Evolutionary conservation across 73 alveolate species (phyloP).

Genomic region (Stentor coeruleus): DNA sequence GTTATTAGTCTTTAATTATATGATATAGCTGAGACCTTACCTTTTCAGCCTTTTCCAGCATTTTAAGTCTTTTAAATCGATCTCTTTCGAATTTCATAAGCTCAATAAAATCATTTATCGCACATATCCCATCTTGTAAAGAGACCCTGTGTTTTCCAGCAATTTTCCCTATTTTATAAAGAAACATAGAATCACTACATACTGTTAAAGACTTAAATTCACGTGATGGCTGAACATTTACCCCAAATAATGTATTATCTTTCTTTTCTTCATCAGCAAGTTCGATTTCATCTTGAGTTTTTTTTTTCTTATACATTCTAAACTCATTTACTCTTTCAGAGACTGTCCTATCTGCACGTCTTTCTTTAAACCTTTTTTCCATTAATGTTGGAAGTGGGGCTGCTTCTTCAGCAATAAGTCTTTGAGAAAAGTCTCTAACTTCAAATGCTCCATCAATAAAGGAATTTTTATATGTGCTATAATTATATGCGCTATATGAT

Average conservation of each 20-base stretch:
- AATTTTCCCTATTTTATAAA: constrained; percentile 23
- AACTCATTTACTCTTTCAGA: background rate
- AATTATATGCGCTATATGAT: background rate
- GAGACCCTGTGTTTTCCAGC: background rate
- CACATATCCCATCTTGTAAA: constrained; percentile 7
- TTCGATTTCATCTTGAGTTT: background rate
- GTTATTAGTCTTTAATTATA: too few relatives aligned
- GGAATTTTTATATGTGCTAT: background rate
- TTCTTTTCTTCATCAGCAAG: background rate
- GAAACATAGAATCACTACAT: background rate
- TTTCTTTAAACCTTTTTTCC: background rate
- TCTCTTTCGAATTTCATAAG: background rate
- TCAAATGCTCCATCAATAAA: background rate
- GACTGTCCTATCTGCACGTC: background rate
- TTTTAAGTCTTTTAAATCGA: background rate
- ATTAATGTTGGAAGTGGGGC: too few relatives aligned
- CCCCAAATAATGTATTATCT: background rate
- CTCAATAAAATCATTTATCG: constrained; percentile 14
- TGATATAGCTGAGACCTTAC: too few relatives aligned
- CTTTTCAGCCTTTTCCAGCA: background rate
- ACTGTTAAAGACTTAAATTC: background rate
- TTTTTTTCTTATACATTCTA: too few relatives aligned
- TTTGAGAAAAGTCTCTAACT: background rate
- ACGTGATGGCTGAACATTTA: background rate
- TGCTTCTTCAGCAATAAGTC: background rate